Base-by-base conservation (phyloP, 1,139 yeast genomes). In the Wickerhamomyces sp. region DNA sequence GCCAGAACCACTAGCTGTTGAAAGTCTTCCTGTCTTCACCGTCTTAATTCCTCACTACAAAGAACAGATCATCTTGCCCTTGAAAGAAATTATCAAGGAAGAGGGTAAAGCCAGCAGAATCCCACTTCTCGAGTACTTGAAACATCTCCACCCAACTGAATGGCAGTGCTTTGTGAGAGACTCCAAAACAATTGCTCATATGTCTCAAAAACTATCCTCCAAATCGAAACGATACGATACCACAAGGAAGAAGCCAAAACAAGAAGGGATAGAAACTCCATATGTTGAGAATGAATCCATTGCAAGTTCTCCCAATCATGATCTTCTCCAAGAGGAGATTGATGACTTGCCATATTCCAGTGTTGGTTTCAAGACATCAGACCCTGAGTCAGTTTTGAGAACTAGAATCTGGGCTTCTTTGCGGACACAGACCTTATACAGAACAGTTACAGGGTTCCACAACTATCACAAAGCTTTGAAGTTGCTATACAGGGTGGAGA, bases 31-130 rank as follows among this genome's bases (percentile, higher is more conserved):
- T 0, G 57, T 81, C 0, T 86, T 87, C 47, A 82, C 95, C 0
- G 95, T 87, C 0, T 59, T 87, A 31, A 66, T 86, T n/a, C 95
- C 96, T 0, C 96, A 87, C 54, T 87, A 80, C 51, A 68, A 80
- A 0, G 96, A 87, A 51, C 84, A 79, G 52, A 81, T 87, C 18
- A 55, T 84, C 6, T 55, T 85, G 10, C 65, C 75, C 3, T 58
- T 86, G 35, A 71, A 67, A 38, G 95, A 87, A 49, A 72, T 84
- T 2, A 78, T 85, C 30, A 75, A 69, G 36, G 89, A 78, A 41
- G 69, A 71, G 35, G 75, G 74, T 30, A 58, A 61, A 4, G 67
- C 69, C 32, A 73, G 87, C 1, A 78, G 77, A 46, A 66, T 85
- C 4, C 74, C 94, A 0, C 60, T 84, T 12, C 61, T 86, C 22